A percentile compares a stretch with the other conserved stretches of the same genome.
Conservation (phyloP, 768 basidiomycete genomes). For the Collybiopsis confluens region DNA sequence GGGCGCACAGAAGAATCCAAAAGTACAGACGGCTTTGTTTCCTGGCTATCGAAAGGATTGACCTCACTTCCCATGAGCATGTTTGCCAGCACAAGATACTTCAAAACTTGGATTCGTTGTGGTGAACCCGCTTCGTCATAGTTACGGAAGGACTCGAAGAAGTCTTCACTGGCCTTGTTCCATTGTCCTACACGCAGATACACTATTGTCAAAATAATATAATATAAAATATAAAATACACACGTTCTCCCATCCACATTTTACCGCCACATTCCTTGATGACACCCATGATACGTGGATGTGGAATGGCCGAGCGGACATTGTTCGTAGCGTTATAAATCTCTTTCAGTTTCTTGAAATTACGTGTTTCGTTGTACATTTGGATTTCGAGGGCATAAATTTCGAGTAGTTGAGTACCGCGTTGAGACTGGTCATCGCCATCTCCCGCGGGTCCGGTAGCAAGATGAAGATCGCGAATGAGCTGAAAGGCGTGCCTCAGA, state of each 20-base stretch:
- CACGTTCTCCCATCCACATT: slow-evolving; percentile 99
- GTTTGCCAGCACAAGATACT: slow-evolving; percentile 95
- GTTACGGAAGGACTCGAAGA: slow-evolving; percentile 98
- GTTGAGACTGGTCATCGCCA: slow-evolving; percentile 78
- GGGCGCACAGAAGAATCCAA: neutral
- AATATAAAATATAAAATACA: slow-evolving; percentile 17
- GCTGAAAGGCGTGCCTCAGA: slow-evolving; percentile 33
- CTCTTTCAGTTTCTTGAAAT: slow-evolving; percentile 96
- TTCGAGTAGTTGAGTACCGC: slow-evolving; percentile 91
- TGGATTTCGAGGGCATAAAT: slow-evolving; percentile 98
- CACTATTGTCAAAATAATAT: neutral
- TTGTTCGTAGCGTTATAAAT: slow-evolving; percentile 94
- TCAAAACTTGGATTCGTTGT: slow-evolving; percentile 95
- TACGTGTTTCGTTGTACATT: slow-evolving; percentile 97
- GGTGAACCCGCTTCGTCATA: slow-evolving; percentile 98
- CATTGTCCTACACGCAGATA: slow-evolving; percentile 69
- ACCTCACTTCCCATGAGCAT: slow-evolving; percentile 99
- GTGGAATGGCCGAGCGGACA: slow-evolving; percentile 94
- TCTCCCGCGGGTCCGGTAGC: slow-evolving; percentile 60
- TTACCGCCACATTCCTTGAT: slow-evolving; percentile 99
- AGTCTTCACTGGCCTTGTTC: slow-evolving; percentile 95
- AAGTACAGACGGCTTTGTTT: slow-evolving; percentile 85
- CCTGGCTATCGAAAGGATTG: slow-evolving; percentile 98
- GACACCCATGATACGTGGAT: slow-evolving; percentile 97
- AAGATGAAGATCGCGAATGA: slow-evolving; percentile 71